Percentiles rank a stretch among this genome's conserved stretches.
Evolutionary conservation across 75 land plant species (phyloP).

Genomic region (Larix kaempferi): DNA sequence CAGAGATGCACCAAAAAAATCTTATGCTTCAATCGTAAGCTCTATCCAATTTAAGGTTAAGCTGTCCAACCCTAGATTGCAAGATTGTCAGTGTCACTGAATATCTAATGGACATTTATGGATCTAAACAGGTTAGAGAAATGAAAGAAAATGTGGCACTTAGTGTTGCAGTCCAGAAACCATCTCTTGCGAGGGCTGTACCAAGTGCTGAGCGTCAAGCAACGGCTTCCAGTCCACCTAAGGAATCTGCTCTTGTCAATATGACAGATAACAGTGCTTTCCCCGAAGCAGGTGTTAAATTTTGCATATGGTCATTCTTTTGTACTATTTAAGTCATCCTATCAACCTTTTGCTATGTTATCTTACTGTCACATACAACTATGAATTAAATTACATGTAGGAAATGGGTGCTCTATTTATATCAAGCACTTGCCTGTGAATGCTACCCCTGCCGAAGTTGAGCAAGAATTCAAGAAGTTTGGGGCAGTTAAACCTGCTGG

Average conservation of each 20-base stretch:
- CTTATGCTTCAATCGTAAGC: too few species aligned
- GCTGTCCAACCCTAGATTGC: too few species aligned
- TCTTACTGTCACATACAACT: neutral
- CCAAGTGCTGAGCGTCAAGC: constrained; percentile 5
- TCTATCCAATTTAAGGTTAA: too few species aligned
- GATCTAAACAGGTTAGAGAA: too few species aligned
- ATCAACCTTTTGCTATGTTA: neutral
- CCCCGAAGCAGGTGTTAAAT: constrained; percentile 5
- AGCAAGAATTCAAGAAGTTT: constrained; percentile 45
- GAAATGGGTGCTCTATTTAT: constrained; percentile 36
- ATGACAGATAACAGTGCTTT: constrained; percentile 1
- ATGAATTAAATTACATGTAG: constrained; percentile 18
- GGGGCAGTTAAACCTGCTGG: constrained; percentile 42
- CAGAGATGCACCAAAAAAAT: constrained; percentile 55
- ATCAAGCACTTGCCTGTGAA: constrained; percentile 40
- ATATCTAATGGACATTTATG: too few species aligned
- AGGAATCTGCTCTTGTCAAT: constrained; percentile 9
- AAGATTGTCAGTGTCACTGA: too few species aligned
- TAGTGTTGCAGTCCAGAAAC: constrained; percentile 15
- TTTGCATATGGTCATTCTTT: neutral
- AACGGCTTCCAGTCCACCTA: neutral
- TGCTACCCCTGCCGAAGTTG: constrained; percentile 27
- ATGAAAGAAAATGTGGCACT: constrained; percentile 18
- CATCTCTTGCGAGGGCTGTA: constrained; percentile 4
- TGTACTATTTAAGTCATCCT: neutral